Base-by-base conservation (phyloP, 2,329 filamentous ascomycete genomes). In the Talaromyces sp. region DNA sequence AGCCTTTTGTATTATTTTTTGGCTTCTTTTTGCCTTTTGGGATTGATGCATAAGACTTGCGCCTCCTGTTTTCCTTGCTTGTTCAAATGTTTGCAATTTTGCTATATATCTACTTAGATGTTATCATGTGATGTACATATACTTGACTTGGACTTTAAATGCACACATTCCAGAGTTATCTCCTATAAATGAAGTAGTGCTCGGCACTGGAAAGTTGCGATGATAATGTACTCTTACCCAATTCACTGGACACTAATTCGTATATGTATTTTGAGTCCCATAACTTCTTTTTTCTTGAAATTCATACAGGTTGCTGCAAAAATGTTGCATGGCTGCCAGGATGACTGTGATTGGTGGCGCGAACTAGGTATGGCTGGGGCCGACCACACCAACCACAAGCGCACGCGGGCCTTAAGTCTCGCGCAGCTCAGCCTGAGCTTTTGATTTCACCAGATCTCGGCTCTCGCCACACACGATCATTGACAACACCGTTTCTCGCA, bases 291-390 rank as follows among this genome's bases (percentile, higher is more conserved):
- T 38, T 8, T 2, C 29, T 31, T 9, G 10, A 10, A 31, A 31
- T 31, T 31, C 8, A 31, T 10, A 31, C 29, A 9, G 4, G 29
- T 10, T 3, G 3, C 26, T 27, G 26, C 26, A 27, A 27, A 27
- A 27, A 27, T 38, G 32, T 35, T 0, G 80, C 31, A 27, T 55
- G 52, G 14, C n/a, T 27, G 53, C 5, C 9, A 19, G 31, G 24
- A 46, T 14, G 11, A 46, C 43, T 46, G 6, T 24, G 43, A 46
- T 46, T 46, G 43, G 43, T 19, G 43, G 19, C n/a, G 19, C n/a
- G n/a, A 14, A 35, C 14, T 24, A 21, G 8, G 19, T 46, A 46
- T 19, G 19, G 5, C 3, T 53, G 35, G 11, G 58, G 58, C 31
- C 14, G 27, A 11, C 19, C 9, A 43, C 8, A 53, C 13, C 10